A percentile compares a stretch with the other conserved stretches of the same genome.
These are phyloP conservation scores for Kodamaea kakaduensis DNA, from an alignment of 805 yeast genomes.

Conservation along the genomic window DNA sequence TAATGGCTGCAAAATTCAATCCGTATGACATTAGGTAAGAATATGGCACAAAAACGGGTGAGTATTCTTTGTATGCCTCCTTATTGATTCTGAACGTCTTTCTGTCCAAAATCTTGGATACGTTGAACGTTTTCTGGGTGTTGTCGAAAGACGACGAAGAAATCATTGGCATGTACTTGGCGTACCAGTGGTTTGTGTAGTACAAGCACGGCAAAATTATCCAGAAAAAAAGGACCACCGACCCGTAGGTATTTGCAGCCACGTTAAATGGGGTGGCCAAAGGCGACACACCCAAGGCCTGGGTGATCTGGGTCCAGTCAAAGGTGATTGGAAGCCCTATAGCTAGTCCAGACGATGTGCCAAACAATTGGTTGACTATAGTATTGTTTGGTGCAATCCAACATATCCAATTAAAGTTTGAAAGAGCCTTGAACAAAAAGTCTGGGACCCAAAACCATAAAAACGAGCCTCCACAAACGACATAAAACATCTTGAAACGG, in stretches of 20 bases:
- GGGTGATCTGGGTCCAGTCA: slow-evolving; percentile 26
- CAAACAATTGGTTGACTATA: slow-evolving; percentile 31
- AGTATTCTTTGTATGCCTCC: slow-evolving; percentile 15
- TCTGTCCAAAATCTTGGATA: slow-evolving; percentile 15
- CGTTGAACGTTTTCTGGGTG: slow-evolving; percentile 16
- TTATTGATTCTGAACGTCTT: slow-evolving; percentile 15
- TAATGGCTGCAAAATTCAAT: slow-evolving; percentile 19
- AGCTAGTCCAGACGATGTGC: slow-evolving; percentile 24
- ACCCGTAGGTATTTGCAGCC: slow-evolving; percentile 17
- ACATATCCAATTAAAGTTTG: slow-evolving; percentile 59
- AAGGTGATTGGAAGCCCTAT: slow-evolving; percentile 23
- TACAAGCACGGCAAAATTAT: slow-evolving; percentile 15
- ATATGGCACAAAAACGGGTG: slow-evolving; percentile 19
- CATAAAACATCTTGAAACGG: slow-evolving; percentile 17
- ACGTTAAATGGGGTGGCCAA: slow-evolving; percentile 18
- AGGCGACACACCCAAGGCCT: slow-evolving; percentile 17
- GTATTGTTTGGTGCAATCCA: slow-evolving; percentile 65
- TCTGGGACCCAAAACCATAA: slow-evolving; percentile 49
- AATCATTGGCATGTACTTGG: slow-evolving; percentile 21
- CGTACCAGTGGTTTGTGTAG: slow-evolving; percentile 21
- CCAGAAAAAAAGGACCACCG: slow-evolving; percentile 16
- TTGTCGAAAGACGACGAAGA: slow-evolving; percentile 19
- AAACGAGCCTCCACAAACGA: slow-evolving; percentile 15
- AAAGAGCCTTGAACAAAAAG: slow-evolving; percentile 53
- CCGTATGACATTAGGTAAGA: slow-evolving; percentile 20